Evolutionary conservation across 2,329 filamentous ascomycete species (phyloP), one percentile per base, ranked within the genome.

Genomic region (Ophiostoma sp.): DNA sequence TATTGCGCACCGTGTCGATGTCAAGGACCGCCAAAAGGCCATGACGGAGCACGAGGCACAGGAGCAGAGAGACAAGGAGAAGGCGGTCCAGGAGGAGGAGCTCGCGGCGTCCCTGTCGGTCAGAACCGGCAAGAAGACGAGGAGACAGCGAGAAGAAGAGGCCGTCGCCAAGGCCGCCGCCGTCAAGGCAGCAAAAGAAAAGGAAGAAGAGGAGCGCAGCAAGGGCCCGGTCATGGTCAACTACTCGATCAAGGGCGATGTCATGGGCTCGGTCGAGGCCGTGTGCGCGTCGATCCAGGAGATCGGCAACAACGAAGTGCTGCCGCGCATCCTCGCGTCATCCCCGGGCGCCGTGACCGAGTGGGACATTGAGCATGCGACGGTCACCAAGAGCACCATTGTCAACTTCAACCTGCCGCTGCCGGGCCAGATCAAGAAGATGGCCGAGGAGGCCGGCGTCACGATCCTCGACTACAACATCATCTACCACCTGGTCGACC

Each of bases 261-360:
- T 98, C 18, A 91, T 90, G 70, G 95, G 95, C 49, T 98, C 94
- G 0, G 93, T 93, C 0, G 95, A 99, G 80, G 95, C 95, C 2
- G 90, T 98, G 2, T 83, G 88, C 70, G 89, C 91, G 65, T 89
- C 89, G 8, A 84, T 99, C 69, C 81, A 87, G 70, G 87, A 89
- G 69, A 83, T 97, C 71, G 93, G 93, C 71, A 97, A 90, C 79
- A 88, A 92, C 73, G 92, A 98, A 76, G 89, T 97, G 52, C 85
- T 83, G 44, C 85, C 93, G 14, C 86, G 87, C 68, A 83, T 99
- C 69, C 85, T 99, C 47, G 87, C 90, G 36, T 89, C 90, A 3
- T 87, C 84, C 1, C 90, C 95, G 1, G 96, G 95, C 1, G 83
- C 88, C 38, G 84, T 98, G 58, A 87, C 85, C 45, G 92, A 97